Conservation (phyloP, 2,329 filamentous ascomycete species). For the Pseudogymnoascus sp. region DNA sequence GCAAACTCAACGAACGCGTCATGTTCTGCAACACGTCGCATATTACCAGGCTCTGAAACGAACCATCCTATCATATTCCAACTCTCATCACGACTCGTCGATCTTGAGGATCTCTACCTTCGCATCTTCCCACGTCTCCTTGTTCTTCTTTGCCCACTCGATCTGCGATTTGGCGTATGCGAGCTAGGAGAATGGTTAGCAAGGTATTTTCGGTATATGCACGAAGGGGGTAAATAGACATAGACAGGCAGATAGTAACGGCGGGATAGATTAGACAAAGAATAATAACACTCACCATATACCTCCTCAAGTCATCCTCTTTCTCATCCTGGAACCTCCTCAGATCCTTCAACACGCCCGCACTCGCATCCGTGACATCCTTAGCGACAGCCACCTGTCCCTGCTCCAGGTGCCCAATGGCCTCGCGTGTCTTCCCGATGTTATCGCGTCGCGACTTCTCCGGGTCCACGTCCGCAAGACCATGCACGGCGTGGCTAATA, state of each 20-base stretch:
- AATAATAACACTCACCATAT: conserved; percentile 69
- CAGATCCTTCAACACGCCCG: conserved; percentile 79
- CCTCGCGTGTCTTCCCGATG: conserved; percentile 92
- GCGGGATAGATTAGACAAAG: background rate
- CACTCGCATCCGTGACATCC: conserved; percentile 88
- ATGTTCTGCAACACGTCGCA: background rate
- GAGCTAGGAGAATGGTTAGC: conserved; percentile 40
- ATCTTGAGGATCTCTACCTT: conserved; percentile 65
- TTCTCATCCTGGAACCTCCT: conserved; percentile 93
- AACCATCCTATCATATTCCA: background rate
- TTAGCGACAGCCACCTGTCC: conserved; percentile 80
- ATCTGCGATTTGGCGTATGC: conserved; percentile 66
- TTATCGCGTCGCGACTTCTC: conserved; percentile 86
- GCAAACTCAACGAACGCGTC: background rate
- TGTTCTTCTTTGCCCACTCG: conserved; percentile 67
- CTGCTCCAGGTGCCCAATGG: conserved; percentile 78
- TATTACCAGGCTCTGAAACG: conserved; percentile 2
- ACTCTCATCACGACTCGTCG: conserved; percentile 32
- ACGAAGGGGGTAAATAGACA: background rate
- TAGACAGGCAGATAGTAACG: background rate
- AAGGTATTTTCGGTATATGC: conserved; percentile 13
- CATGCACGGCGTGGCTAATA: conserved; percentile 90
- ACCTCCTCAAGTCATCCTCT: conserved; percentile 84
- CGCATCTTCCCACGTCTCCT: conserved; percentile 67
- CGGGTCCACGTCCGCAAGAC: conserved; percentile 91